Percentiles rank a stretch among this genome's conserved stretches.
Evolutionary conservation across 1,139 yeast genomes (phyloP).

Genomic region (Lodderomyces pseudojiufengensis): DNA sequence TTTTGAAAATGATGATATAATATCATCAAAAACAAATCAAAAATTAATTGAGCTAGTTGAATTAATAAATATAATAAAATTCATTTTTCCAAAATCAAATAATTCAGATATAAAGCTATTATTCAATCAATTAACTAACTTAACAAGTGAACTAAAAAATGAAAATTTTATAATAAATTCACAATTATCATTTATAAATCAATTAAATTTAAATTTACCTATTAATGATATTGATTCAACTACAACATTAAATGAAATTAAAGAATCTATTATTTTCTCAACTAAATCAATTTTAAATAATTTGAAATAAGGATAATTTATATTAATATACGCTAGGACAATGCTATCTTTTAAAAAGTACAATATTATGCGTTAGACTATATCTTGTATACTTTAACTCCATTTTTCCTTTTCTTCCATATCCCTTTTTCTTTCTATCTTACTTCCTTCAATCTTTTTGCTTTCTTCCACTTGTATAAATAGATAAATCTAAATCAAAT

Average conservation of each 20-base stretch:
- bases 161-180: conserved; percentile 10
- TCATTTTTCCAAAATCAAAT: conserved; percentile 2
- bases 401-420: no score
- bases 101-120: conserved; percentile 8
- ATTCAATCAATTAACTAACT: conserved; percentile 9
- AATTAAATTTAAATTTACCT: conserved; percentile 11
- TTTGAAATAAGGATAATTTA: background rate
- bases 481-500: no score
- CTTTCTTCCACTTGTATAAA: no score
- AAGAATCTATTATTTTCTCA: conserved; percentile 17
- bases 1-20: conserved; percentile 12
- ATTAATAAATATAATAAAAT: conserved; percentile 21
- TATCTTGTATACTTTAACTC: no score
- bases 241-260: conserved; percentile 11
- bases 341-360: no score
- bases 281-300: conserved; percentile 14
- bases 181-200: conserved; percentile 17
- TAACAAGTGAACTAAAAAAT: conserved; percentile 15
- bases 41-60: conserved; percentile 24
- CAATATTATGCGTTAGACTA: no score
- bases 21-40: conserved; percentile 22
- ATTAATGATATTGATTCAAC: conserved; percentile 12
- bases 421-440: no score
- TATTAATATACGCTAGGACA: no score
- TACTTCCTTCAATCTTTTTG: no score